phyloP scores from a whole-genome alignment of 2,329 filamentous ascomycete genomes.

The Fusarium vanettenii region DNA sequence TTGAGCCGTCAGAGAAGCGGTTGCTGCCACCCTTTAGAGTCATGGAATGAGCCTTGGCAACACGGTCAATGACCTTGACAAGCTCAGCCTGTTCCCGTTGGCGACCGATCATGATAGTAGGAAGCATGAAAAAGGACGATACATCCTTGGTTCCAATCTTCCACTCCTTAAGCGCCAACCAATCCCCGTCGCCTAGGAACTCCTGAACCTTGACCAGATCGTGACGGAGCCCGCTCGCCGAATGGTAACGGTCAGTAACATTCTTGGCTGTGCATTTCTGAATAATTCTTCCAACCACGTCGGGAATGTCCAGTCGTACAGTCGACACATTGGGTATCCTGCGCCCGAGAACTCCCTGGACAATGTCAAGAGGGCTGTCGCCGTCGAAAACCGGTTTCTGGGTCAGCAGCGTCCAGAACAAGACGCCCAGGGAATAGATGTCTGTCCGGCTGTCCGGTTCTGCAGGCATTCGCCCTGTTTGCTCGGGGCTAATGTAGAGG shows the following conservation, averaged over 20 bases:
- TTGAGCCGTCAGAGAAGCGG: constrained; percentile 66
- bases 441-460: constrained; percentile 94
- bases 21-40: constrained; percentile 55
- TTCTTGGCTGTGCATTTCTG: constrained; percentile 93
- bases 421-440: constrained; percentile 89
- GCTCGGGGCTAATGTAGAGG: constrained; percentile 92
- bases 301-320: constrained; percentile 84
- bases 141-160: constrained; percentile 85
- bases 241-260: constrained; percentile 89
- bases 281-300: constrained; percentile 83
- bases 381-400: constrained; percentile 85
- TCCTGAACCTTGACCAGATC: constrained; percentile 81
- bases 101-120: constrained; percentile 83
- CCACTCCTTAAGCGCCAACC: constrained; percentile 77
- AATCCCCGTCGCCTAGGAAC: constrained; percentile 80
- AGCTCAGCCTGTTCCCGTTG: constrained; percentile 77
- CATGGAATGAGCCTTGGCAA: constrained; percentile 72
- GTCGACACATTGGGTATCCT: constrained; percentile 81
- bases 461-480: constrained; percentile 91
- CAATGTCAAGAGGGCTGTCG: constrained; percentile 84
- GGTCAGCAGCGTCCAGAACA: constrained; percentile 89
- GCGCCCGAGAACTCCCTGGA: constrained; percentile 86
- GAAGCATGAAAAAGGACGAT: constrained; percentile 91
- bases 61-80: constrained; percentile 79
- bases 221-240: constrained; percentile 84